Evolutionary conservation across 2,329 filamentous ascomycete species (phyloP), one percentile per base, ranked within the genome.

Genomic region (Trichoderma endophyticum): DNA sequence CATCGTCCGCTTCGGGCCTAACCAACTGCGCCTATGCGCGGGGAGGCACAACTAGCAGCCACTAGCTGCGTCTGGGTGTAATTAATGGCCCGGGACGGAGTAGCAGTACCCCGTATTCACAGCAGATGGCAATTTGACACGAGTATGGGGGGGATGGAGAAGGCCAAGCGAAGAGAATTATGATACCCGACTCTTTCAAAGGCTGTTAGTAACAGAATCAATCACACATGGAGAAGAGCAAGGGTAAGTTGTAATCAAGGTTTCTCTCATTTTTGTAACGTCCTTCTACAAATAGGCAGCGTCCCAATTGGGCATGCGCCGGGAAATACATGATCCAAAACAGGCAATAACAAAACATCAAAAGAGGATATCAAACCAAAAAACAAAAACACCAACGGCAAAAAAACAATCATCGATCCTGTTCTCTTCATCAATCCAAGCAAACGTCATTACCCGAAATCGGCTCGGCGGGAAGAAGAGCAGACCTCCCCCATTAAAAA

Each of bases 401-500:
- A 12, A 39, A 61, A 54, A 39, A 48, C 12, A 60, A 30, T 59
- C 60, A 64, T 71, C 69, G 62, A 65, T 64, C 64, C 63, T 65
- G n/a, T 54, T 62, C 70, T 68, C 63, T 72, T 64, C 61, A 26
- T 72, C 64, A 68, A 62, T 68, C 70, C 63, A 63, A 61, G 57
- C 60, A 72, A 64, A 72, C 60, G 56, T 72, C 70, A 36, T 72
- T 51, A 72, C 63, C 70, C 54, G 56, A 66, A 30, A 62, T 66
- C 70, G 62, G 64, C 70, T 68, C 43, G 70, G 64, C 56, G 24
- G 63, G 26, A 57, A 62, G 32, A 60, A 69, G 48, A 69, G 57
- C 64, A 69, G 70, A 62, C 64, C 64, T 61, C 64, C 64, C 57
- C 57, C 70, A 72, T 72, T 72, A 72, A 72, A 69, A 64, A 67